These are phyloP conservation scores for Skeletonema menzelii DNA, from an alignment of 108 stramenopile species.

Conservation along the genomic window DNA sequence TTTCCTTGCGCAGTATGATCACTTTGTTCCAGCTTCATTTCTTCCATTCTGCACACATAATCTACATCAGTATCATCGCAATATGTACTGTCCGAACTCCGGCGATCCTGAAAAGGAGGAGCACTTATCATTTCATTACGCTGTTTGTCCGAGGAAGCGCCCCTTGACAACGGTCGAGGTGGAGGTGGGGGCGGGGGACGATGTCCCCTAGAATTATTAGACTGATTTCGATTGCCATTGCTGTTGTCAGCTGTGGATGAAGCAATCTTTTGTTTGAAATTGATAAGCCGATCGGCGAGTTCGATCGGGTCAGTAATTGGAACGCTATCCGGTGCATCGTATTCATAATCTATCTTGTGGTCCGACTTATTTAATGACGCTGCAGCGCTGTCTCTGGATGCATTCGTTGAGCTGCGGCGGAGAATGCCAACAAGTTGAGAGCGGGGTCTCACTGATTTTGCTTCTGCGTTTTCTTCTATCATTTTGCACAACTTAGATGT, in stretches of 20 bases:
- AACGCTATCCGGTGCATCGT: neutral
- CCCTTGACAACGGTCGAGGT: neutral
- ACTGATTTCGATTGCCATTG: neutral
- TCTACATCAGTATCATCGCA: neutral
- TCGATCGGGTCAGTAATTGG: neutral
- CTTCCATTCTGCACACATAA: neutral
- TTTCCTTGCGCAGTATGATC: neutral
- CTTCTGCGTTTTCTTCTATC: too few relatives aligned
- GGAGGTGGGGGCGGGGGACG: neutral
- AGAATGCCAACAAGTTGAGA: neutral
- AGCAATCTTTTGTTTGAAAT: neutral
- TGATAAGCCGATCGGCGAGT: neutral
- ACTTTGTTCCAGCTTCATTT: neutral
- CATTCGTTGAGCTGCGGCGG: neutral
- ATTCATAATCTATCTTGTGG: neutral
- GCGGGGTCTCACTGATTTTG: too few relatives aligned
- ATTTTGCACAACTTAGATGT: too few relatives aligned
- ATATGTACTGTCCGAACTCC: neutral
- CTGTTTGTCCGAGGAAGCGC: neutral
- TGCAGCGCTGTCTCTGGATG: neutral
- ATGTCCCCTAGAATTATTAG: neutral
- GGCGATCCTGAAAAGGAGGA: neutral
- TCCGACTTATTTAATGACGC: neutral
- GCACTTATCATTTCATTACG: neutral
- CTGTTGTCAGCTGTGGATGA: neutral